phyloP scores from a whole-genome alignment of 352 stramenopile genomes.

The Phytophthora citricola region DNA sequence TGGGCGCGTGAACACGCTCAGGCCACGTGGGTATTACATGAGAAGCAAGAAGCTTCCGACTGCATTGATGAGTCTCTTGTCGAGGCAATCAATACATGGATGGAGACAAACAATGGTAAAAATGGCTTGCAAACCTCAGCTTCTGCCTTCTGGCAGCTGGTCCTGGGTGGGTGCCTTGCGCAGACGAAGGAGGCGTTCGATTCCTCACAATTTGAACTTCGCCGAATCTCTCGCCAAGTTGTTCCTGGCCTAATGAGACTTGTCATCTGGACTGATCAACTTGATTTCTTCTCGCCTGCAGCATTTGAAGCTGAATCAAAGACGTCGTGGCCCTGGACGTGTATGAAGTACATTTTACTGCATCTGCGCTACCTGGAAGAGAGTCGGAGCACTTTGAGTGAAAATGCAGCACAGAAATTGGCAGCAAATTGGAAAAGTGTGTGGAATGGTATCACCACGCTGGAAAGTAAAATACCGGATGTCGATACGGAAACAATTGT shows the following conservation, averaged over 20 bases:
- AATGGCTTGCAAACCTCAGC: neutral
- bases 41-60: no score
- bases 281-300: slow-evolving; percentile 25
- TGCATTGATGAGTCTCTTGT: slow-evolving; percentile 12
- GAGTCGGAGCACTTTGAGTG: neutral
- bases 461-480: neutral
- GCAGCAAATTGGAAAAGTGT: slow-evolving; percentile 8
- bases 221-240: slow-evolving; percentile 64
- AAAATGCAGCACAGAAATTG: neutral
- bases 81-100: slow-evolving; percentile 22
- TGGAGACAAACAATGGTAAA: slow-evolving; percentile 23
- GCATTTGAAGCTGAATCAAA: slow-evolving; percentile 5
- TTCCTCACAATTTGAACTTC: slow-evolving; percentile 73
- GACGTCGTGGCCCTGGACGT: slow-evolving; percentile 39
- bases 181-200: slow-evolving; percentile 53
- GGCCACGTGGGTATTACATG: slow-evolving; percentile 48
- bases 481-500: slow-evolving; percentile 24
- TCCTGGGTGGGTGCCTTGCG: slow-evolving; percentile 47
- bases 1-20: slow-evolving; percentile 35
- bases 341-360: slow-evolving; percentile 49
- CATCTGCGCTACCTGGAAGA: slow-evolving; percentile 55
- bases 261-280: slow-evolving; percentile 54
- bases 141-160: slow-evolving; percentile 38
- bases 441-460: slow-evolving; percentile 15
- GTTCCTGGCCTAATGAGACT: slow-evolving; percentile 63